phyloP scores from a whole-genome alignment of 768 basidiomycete species.

The Hygrophorus pudorinus region DNA sequence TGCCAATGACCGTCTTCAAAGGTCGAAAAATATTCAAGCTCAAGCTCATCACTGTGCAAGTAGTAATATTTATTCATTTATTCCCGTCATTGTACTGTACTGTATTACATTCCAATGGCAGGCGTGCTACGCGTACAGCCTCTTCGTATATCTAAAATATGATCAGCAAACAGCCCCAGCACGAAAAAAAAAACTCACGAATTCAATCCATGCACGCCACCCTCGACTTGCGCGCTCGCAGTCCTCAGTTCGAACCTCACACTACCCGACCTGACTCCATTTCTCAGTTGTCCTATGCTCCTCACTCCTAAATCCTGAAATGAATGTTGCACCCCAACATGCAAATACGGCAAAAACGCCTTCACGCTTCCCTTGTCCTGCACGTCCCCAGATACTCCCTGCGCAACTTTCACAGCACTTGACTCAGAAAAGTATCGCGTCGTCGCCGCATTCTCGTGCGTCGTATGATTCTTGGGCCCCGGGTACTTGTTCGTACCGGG shows the following conservation, averaged over 20 bases:
- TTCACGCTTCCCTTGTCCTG: conserved; percentile 94
- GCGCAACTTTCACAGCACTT: conserved; percentile 90
- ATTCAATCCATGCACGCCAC: conserved; percentile 91
- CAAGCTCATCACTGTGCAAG: too few relatives aligned
- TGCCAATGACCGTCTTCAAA: too few relatives aligned
- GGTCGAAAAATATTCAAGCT: too few relatives aligned
- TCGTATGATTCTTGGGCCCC: conserved; percentile 33
- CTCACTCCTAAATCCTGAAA: conserved; percentile 86
- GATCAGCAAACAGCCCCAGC: conserved; percentile 3
- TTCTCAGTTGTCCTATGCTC: conserved; percentile 55
- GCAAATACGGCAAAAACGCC: conserved; percentile 82
- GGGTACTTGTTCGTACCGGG: conserved; percentile 36
- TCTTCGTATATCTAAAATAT: conserved; percentile 24
- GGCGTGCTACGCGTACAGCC: conserved; percentile 26
- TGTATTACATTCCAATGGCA: too few relatives aligned
- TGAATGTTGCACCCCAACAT: conserved; percentile 83
- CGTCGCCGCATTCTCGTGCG: conserved; percentile 88
- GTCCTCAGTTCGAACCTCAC: conserved; percentile 92
- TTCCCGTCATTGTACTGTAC: too few relatives aligned
- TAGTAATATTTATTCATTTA: too few relatives aligned
- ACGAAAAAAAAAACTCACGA: conserved; percentile 58
- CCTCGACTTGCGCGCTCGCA: conserved; percentile 91
- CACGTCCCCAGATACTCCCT: conserved; percentile 93
- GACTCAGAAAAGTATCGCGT: conserved; percentile 92
- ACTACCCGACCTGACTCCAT: conserved; percentile 50